Evolutionary conservation across 2,329 filamentous ascomycete species (phyloP).

Genomic region (Aspergillus ustus): DNA sequence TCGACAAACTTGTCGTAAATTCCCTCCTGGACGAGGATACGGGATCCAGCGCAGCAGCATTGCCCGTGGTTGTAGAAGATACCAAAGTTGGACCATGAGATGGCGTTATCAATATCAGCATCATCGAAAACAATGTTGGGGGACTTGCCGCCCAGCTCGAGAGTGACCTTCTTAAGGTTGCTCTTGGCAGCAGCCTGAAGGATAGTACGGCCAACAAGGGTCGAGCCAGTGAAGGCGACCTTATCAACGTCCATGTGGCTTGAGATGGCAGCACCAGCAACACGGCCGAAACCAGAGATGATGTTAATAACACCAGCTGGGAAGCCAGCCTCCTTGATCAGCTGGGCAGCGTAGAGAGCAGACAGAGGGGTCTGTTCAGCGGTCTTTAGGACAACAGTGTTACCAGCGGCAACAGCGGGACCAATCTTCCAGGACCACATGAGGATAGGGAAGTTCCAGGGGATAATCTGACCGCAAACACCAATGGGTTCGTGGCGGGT

Average conservation of each 20-base stretch:
- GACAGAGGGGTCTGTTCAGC: constrained; percentile 70
- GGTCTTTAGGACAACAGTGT: constrained; percentile 67
- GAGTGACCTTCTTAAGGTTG: constrained; percentile 68
- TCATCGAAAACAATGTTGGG: constrained; percentile 34
- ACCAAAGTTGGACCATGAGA: constrained; percentile 33
- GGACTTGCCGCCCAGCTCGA: constrained; percentile 42
- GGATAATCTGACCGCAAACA: constrained; percentile 87
- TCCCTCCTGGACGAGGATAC: constrained; percentile 31
- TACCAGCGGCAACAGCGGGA: constrained; percentile 67
- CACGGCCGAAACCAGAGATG: constrained; percentile 75
- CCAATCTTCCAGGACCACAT: constrained; percentile 87
- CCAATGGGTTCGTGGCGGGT: constrained; percentile 77
- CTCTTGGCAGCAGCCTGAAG: constrained; percentile 66
- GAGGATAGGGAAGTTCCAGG: constrained; percentile 85
- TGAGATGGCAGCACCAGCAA: constrained; percentile 71
- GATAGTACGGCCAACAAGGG: constrained; percentile 63
- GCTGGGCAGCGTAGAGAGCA: constrained; percentile 62
- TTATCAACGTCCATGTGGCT: constrained; percentile 69
- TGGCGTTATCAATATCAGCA: constrained; percentile 33
- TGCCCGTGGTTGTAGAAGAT: constrained; percentile 36
- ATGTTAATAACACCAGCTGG: constrained; percentile 65
- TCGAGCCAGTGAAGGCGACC: constrained; percentile 67
- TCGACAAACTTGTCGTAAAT: constrained; percentile 61
- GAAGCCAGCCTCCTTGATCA: constrained; percentile 65
- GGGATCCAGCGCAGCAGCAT: constrained; percentile 33